Conservation (phyloP, 345 rosid species). For the Euclidium syriacum region DNA sequence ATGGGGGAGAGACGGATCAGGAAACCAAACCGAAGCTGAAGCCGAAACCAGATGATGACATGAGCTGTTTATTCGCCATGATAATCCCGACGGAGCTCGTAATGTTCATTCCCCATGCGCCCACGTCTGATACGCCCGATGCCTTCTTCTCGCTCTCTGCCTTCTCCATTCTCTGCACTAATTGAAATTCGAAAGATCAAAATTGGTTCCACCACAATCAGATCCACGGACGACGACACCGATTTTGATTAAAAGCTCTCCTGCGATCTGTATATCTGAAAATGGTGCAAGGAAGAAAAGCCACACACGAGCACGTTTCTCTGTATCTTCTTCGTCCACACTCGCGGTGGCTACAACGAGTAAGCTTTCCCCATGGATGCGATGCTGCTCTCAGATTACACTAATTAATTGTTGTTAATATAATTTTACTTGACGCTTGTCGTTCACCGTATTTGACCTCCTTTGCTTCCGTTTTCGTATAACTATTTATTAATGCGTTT, state of each 20-base stretch:
- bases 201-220: background rate
- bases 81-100: conserved; percentile 91
- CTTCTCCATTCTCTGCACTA: conserved; percentile 18
- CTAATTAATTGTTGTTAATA: background rate
- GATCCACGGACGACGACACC: background rate
- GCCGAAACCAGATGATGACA: conserved; percentile 70
- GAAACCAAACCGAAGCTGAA: conserved; percentile 67
- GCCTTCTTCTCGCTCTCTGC: conserved; percentile 29
- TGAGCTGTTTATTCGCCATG: conserved; percentile 97
- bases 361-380: conserved; percentile 27
- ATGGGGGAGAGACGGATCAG: background rate
- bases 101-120: conserved; percentile 96
- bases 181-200: background rate
- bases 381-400: background rate
- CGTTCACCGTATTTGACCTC: conserved; percentile 23
- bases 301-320: background rate
- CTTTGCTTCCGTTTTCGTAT: conserved; percentile 6
- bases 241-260: too few species aligned
- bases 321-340: conserved; percentile 3
- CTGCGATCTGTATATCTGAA: background rate
- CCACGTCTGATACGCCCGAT: conserved; percentile 69
- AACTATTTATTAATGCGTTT: background rate
- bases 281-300: conserved; percentile 6
- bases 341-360: conserved; percentile 23
- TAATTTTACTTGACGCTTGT: conserved; percentile 6